Base-by-base conservation (phyloP, 108 stramenopile genomes). In the Nitzschia palea region DNA sequence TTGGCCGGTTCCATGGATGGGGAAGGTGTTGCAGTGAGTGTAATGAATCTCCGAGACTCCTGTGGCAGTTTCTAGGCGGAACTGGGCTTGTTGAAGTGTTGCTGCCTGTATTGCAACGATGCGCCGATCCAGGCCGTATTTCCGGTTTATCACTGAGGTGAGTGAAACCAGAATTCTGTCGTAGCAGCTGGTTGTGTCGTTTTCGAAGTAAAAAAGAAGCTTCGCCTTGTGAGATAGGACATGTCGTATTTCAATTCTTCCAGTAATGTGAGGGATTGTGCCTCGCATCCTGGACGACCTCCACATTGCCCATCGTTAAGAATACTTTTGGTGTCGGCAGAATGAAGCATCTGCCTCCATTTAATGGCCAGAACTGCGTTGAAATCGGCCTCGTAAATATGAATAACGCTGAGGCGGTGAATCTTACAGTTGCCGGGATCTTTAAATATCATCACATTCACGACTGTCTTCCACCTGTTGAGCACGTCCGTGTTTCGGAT, bases 331-430 rank as follows among this genome's bases (percentile, higher is more conserved):
- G 5, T 6, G n/a, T 51, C 55, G 4, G 30, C 55, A 56, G 6
- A n/a, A 5, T 29, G 10, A 5, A 65, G n/a, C 14, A 18, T 14
- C 4, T 31, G 23, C 28, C 30, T 4, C 51, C 51, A 65, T 22
- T 53, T 17, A 5, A 65, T 30, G 15, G 8, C 23, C 9, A 65
- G 29, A 12, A 53, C 5, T 20, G 26, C 14, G 28, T 53, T 53
- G n/a, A 18, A 32, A 42, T 65, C 64, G 3, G 64, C 64, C 30
- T 65, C 64, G 28, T 35, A 65, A 27, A 65, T 15, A 26, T 65
- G 64, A 10, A 65, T 65, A 17, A 65, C 36, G 4, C 64, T 12
- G n/a, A 65, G 29, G 14, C 64, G 48, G 23, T 65, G 47, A 12
- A 65, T 48, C 20, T 28, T 48, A 28, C 8, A 32, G 30, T 32